These are phyloP conservation scores for Hansfordia pulvinata DNA, from an alignment of 2,329 filamentous ascomycete species.

Conservation along the genomic window DNA sequence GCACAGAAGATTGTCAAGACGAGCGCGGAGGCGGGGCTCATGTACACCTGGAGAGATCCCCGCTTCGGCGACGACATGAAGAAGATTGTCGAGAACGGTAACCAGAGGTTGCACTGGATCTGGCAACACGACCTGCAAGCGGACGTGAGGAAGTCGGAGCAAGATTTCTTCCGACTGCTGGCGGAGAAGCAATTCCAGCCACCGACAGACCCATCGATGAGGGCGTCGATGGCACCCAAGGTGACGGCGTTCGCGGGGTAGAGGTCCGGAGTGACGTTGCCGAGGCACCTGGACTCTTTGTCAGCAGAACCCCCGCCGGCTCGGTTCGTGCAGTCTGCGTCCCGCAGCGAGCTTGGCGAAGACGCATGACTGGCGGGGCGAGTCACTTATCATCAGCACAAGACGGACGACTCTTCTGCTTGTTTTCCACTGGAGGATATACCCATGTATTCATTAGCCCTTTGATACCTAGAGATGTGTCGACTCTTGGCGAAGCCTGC, in stretches of 20 bases:
- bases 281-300: no score
- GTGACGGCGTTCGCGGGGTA: neutral
- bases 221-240: neutral
- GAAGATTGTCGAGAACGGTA: slow-evolving; percentile 15
- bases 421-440: no score
- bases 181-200: slow-evolving; percentile 1
- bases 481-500: no score
- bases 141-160: slow-evolving; percentile 11
- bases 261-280: no score
- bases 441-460: no score
- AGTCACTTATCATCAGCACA: no score
- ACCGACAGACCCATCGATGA: neutral
- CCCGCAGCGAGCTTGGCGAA: no score
- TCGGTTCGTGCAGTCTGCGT: no score
- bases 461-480: no score
- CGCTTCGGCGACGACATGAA: slow-evolving; percentile 14
- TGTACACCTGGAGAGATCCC: slow-evolving; percentile 14
- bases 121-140: slow-evolving; percentile 16
- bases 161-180: slow-evolving; percentile 7
- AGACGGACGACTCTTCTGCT: no score
- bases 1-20: slow-evolving; percentile 16
- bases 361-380: no score
- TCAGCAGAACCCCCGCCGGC: no score
- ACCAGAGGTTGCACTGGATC: slow-evolving; percentile 16
- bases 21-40: slow-evolving; percentile 14